A percentile compares a stretch with the other conserved stretches of the same genome.
Evolutionary conservation across 768 basidiomycete genomes (phyloP).

Genomic region (Serendipita sp.): DNA sequence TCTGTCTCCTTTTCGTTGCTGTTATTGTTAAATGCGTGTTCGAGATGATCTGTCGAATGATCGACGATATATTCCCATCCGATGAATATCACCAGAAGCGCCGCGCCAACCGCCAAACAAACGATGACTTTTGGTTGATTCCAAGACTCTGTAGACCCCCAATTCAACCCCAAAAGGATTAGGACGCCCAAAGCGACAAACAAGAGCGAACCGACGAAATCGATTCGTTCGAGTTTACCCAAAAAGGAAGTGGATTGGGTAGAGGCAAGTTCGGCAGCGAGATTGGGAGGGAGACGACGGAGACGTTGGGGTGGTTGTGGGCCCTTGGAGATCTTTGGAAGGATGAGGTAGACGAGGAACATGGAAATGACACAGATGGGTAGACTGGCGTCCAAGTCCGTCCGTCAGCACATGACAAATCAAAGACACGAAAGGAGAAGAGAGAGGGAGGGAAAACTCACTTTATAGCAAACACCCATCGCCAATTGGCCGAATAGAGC

Average conservation of each 20-base stretch:
- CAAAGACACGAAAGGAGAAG: too few relatives aligned
- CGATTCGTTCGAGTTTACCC: too few relatives aligned
- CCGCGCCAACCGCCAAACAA: slow-evolving; percentile 28
- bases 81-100: slow-evolving; percentile 25
- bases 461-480: slow-evolving; percentile 39
- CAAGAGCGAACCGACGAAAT: too few relatives aligned
- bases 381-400: slow-evolving; percentile 17
- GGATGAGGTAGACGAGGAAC: slow-evolving; percentile 24
- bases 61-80: slow-evolving; percentile 29
- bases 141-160: slow-evolving; percentile 30
- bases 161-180: slow-evolving; percentile 33
- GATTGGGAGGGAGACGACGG: slow-evolving; percentile 10
- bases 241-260: too few relatives aligned
- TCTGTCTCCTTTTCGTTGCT: neutral
- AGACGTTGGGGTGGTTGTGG: neutral
- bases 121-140: slow-evolving; percentile 28
- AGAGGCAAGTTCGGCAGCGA: slow-evolving; percentile 13
- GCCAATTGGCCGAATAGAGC: slow-evolving; percentile 19
- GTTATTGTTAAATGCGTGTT: neutral
- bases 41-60: slow-evolving; percentile 7
- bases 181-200: slow-evolving; percentile 26
- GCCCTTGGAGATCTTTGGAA: too few relatives aligned
- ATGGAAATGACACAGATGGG: slow-evolving; percentile 23
- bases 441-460: slow-evolving; percentile 13
- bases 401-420: too few relatives aligned